phyloP scores from a whole-genome alignment of 1,284 basidiomycete species.

The Anthracocystis setariae region DNA sequence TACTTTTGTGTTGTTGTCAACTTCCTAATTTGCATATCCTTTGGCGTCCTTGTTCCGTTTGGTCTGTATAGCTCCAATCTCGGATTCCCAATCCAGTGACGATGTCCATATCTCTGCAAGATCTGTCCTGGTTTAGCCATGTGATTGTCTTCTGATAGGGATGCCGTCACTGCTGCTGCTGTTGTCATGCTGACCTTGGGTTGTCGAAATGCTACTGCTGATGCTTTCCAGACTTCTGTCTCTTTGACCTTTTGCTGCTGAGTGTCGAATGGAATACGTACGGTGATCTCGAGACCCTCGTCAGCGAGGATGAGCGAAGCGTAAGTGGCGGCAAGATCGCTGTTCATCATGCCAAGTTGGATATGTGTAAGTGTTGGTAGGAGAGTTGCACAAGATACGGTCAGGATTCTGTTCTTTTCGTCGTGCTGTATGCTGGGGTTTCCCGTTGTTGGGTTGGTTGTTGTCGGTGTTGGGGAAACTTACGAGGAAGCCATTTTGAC shows the following conservation, averaged over 20 bases:
- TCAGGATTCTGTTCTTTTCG: constrained; percentile 13
- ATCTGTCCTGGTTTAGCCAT: too few relatives aligned
- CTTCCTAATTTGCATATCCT: too few relatives aligned
- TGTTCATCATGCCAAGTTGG: constrained; percentile 23
- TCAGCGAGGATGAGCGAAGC: constrained; percentile 86
- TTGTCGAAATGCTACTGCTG: constrained; percentile 6
- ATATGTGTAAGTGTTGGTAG: neutral
- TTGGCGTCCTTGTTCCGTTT: too few relatives aligned
- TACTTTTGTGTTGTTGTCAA: too few relatives aligned
- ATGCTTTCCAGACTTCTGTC: neutral
- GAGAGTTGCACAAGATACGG: neutral
- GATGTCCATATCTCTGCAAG: too few relatives aligned
- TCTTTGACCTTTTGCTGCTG: neutral
- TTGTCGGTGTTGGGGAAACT: constrained; percentile 11
- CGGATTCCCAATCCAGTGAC: too few relatives aligned
- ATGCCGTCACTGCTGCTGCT: constrained; percentile 11
- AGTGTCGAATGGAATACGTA: constrained; percentile 71
- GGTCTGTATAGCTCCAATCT: too few relatives aligned
- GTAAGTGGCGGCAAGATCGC: constrained; percentile 73
- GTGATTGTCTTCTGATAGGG: constrained; percentile 4
- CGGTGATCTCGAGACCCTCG: constrained; percentile 87
- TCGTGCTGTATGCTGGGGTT: neutral
- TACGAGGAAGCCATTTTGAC: constrained; percentile 55
- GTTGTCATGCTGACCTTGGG: too few relatives aligned
- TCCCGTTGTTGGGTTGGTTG: neutral